Percentiles rank a stretch among this genome's conserved stretches.
Conservation (phyloP, 352 stramenopile genomes). For the Plasmopara viticola region DNA sequence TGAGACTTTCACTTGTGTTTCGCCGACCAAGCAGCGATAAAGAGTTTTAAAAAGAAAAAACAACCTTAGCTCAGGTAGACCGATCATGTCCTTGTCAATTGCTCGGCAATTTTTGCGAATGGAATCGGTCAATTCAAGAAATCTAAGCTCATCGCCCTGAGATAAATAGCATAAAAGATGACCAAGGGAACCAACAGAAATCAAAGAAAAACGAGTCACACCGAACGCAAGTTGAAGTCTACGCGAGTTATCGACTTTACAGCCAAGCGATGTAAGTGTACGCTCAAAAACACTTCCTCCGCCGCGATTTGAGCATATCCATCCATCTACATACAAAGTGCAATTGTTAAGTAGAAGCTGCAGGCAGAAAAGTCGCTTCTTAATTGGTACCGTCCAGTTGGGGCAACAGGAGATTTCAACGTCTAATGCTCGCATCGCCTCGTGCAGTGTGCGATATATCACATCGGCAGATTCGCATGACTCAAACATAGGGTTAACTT, state of each 20-base stretch:
- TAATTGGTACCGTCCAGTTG: conserved; percentile 55
- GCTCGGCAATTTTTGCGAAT: conserved; percentile 52
- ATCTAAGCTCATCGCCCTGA: conserved; percentile 61
- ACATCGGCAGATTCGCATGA: conserved; percentile 37
- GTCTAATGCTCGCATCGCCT: conserved; percentile 35
- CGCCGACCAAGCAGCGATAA: background rate
- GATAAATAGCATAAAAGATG: conserved; percentile 14
- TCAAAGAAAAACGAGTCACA: conserved; percentile 1
- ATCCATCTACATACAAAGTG: conserved; percentile 39
- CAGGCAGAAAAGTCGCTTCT: background rate
- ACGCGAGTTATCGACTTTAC: conserved; percentile 49
- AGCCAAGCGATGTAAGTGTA: conserved; percentile 49
- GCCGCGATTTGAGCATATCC: conserved; percentile 54
- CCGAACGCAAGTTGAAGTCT: conserved; percentile 67
- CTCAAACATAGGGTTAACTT: conserved; percentile 75
- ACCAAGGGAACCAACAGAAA: conserved; percentile 1
- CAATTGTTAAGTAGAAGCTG: background rate
- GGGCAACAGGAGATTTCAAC: conserved; percentile 41
- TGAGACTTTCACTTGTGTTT: conserved; percentile 7
- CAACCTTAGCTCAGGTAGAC: conserved; percentile 59
- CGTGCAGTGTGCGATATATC: conserved; percentile 49
- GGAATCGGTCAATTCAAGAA: conserved; percentile 56
- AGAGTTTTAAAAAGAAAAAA: conserved; percentile 14
- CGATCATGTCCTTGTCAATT: conserved; percentile 57
- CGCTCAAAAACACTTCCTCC: conserved; percentile 60